These are phyloP conservation scores for Serendipita indica DNA, from an alignment of 768 basidiomycete species.

Conservation along the genomic window DNA sequence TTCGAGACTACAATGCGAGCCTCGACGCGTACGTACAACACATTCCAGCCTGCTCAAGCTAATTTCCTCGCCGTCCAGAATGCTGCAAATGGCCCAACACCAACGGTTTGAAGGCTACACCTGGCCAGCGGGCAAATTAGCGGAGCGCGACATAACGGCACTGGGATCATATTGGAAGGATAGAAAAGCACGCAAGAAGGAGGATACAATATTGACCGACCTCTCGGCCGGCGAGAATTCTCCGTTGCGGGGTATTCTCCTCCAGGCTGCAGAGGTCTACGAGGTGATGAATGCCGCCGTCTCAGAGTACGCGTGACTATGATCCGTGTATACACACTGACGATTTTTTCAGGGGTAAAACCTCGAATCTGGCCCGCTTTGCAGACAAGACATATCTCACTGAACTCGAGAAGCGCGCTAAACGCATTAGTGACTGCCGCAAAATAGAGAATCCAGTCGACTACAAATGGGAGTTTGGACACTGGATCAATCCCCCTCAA, in stretches of 20 bases:
- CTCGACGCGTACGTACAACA: neutral
- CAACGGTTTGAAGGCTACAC: slow-evolving; percentile 24
- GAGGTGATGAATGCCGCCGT: slow-evolving; percentile 25
- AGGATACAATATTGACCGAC: neutral
- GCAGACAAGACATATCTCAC: neutral
- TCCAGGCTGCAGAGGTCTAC: slow-evolving; percentile 26
- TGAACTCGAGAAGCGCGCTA: neutral
- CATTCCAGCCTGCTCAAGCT: neutral
- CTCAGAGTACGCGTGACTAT: slow-evolving; percentile 23
- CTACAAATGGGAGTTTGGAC: neutral
- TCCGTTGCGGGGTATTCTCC: slow-evolving; percentile 26
- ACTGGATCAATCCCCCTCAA: neutral
- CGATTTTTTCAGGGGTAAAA: neutral
- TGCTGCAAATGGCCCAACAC: slow-evolving; percentile 25
- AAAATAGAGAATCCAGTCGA: neutral
- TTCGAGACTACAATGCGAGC: neutral
- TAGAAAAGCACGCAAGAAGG: neutral
- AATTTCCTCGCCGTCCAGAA: slow-evolving; percentile 16
- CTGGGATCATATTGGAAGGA: neutral
- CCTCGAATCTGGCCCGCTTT: neutral
- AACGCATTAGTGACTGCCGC: too few relatives aligned
- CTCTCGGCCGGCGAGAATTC: slow-evolving; percentile 20
- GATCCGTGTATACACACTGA: neutral
- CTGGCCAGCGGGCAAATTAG: neutral
- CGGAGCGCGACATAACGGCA: neutral